phyloP scores from a whole-genome alignment of 192 early-diverging fungal species.

The Diversispora eburnea region DNA sequence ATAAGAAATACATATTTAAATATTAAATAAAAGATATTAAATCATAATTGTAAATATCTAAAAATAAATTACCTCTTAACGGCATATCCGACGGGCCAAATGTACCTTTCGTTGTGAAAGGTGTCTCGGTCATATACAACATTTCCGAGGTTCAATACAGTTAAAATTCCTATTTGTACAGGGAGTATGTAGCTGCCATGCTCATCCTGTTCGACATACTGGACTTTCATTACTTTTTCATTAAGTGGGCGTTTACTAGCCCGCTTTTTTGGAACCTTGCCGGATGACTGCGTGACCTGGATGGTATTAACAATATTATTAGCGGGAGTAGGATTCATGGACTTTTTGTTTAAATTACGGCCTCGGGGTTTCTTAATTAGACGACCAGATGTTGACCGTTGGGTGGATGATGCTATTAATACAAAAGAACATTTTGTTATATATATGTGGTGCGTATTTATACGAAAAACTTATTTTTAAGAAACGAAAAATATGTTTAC shows the following conservation, averaged over 20 bases:
- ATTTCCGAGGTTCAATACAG: constrained; percentile 67
- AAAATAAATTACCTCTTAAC: constrained; percentile 33
- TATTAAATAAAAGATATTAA: too few relatives aligned
- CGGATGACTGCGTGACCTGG: constrained; percentile 12
- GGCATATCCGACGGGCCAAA: constrained; percentile 88
- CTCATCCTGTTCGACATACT: constrained; percentile 53
- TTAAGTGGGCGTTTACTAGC: constrained; percentile 27
- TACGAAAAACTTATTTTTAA: too few relatives aligned
- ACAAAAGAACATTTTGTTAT: too few relatives aligned
- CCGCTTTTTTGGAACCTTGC: constrained; percentile 19
- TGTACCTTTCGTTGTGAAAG: constrained; percentile 88
- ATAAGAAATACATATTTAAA: too few relatives aligned
- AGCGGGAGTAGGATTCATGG: constrained; percentile 21
- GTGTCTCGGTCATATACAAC: constrained; percentile 71
- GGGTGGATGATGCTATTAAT: not conserved
- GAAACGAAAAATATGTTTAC: not conserved
- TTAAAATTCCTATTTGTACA: constrained; percentile 73
- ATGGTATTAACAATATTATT: constrained; percentile 14
- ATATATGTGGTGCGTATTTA: too few relatives aligned
- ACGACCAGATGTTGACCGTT: constrained; percentile 30
- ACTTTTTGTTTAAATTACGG: constrained; percentile 31
- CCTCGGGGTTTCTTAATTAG: constrained; percentile 29
- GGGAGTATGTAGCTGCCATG: constrained; percentile 72
- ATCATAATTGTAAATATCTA: too few relatives aligned
- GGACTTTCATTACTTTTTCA: constrained; percentile 33